Evolutionary conservation across 2,329 filamentous ascomycete species (phyloP).

Genomic region (Amylocarpus encephaloides): DNA sequence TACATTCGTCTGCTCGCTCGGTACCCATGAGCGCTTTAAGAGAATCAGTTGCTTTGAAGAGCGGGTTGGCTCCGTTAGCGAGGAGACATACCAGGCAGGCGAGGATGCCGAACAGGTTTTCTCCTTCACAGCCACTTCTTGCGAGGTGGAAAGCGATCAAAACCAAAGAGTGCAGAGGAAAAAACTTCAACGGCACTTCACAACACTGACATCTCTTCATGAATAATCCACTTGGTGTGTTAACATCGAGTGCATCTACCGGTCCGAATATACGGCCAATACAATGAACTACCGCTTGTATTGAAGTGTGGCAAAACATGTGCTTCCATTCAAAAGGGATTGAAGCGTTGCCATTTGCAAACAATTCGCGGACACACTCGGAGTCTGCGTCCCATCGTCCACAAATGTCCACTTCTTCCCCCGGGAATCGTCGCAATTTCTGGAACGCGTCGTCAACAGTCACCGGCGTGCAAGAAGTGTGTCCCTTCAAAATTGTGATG

Average conservation of each 20-base stretch:
- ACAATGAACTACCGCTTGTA: constrained; percentile 34
- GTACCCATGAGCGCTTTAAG: constrained; percentile 3
- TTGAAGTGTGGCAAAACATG: constrained; percentile 38
- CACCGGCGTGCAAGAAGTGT: constrained; percentile 28
- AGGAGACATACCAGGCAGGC: constrained; percentile 34
- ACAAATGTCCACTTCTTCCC: constrained; percentile 37
- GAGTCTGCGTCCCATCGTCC: constrained; percentile 38
- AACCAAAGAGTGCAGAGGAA: constrained; percentile 34
- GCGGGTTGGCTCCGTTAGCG: constrained; percentile 26
- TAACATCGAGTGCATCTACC: constrained; percentile 4
- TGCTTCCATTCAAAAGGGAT: constrained; percentile 37
- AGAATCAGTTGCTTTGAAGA: constrained; percentile 9
- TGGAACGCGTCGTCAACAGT: constrained; percentile 27
- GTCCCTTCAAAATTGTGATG: constrained; percentile 33
- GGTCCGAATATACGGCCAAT: constrained; percentile 17
- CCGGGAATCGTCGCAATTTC: constrained; percentile 27
- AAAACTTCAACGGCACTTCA: constrained; percentile 29
- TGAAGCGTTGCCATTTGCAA: constrained; percentile 20
- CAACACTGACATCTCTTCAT: constrained; percentile 27
- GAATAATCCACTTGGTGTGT: constrained; percentile 16
- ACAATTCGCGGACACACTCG: constrained; percentile 28
- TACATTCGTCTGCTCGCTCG: constrained; percentile 9
- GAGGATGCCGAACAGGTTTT: constrained; percentile 36
- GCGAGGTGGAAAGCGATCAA: constrained; percentile 33
- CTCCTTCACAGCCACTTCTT: constrained; percentile 28